A percentile compares a stretch with the other conserved stretches of the same genome.
phyloP scores from a whole-genome alignment of 2,329 filamentous ascomycete genomes.

The Tolypocladium sp. region DNA sequence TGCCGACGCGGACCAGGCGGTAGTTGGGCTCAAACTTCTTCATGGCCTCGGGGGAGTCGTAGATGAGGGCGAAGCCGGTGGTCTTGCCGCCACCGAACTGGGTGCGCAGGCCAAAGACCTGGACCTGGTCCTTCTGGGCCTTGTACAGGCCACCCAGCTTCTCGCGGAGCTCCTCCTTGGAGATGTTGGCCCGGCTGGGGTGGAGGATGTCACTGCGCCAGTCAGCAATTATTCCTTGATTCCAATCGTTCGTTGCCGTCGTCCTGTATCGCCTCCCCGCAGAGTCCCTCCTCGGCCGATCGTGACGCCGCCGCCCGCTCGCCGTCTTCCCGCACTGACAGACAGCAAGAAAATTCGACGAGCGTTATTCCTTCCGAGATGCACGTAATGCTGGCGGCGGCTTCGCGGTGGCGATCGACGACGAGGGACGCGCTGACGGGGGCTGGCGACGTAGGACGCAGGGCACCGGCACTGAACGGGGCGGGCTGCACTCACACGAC shows the following conservation, averaged over 20 bases:
- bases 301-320: background rate
- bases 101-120: conserved; percentile 96
- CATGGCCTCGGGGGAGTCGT: conserved; percentile 96
- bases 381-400: background rate
- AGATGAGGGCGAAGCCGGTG: conserved; percentile 96
- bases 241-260: background rate
- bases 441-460: background rate
- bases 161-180: conserved; percentile 94
- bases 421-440: background rate
- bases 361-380: background rate
- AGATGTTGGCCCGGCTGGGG: conserved; percentile 96
- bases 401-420: background rate
- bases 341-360: background rate
- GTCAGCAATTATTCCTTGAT: conserved; percentile 6
- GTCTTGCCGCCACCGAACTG: conserved; percentile 99
- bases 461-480: background rate
- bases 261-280: background rate
- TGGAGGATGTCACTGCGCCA: conserved; percentile 88
- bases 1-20: conserved; percentile 88
- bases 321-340: background rate
- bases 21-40: conserved; percentile 99
- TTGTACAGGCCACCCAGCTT: conserved; percentile 97
- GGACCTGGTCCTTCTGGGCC: conserved; percentile 94
- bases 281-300: background rate
- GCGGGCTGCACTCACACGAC: conserved; percentile 72